Evolutionary conservation across 257 asterid species (phyloP), one percentile per base, ranked within the genome.

Genomic region (Echites panduratus): DNA sequence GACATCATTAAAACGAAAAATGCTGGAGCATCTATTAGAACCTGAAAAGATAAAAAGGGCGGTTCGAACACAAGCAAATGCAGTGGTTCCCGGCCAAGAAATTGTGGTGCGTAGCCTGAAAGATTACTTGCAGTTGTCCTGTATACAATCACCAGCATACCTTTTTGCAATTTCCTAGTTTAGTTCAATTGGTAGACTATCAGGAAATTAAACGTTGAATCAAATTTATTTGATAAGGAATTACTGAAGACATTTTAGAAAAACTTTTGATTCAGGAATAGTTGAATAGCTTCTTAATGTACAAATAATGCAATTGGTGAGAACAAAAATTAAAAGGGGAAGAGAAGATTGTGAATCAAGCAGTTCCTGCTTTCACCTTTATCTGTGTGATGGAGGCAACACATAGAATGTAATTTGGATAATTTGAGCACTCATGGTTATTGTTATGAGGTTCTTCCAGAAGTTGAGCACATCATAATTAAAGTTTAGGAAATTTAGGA

Each of bases 1-100:
- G 63, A 70, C 59, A 14, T 78, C 82, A 44, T 49, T 35, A 41
- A 90, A 90, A 83, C 80, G 95, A 82, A 87, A 87, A 80, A 82
- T 81, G 56, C 74, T 38, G 48, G 83, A 83, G 76, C 78, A 73
- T 68, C 66, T 57, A 41, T 63, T 76, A 40, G 90, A 82, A 79
- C 85, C 77, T 78, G 88, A 74, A 83, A 79, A 82, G 75, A 73
- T 70, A 67, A 87, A 73, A 75, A 81, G 83, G 81, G 81, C 75
- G 68, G 87, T 76, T 47, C 77, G 62, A 43, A 45, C 50, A 56
- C 79, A 70, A 50, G 71, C 71, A 53, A 76, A 80, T 68, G 74
- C 26, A 10, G 11, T 57, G 27, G 26, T 26, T 26, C 11, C 22
- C 57, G 68, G 50, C 74, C 82, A 75, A 72, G 71, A 75, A 59